Conservation (phyloP, 1,139 yeast species). For the Hyphopichia buzzinii region DNA sequence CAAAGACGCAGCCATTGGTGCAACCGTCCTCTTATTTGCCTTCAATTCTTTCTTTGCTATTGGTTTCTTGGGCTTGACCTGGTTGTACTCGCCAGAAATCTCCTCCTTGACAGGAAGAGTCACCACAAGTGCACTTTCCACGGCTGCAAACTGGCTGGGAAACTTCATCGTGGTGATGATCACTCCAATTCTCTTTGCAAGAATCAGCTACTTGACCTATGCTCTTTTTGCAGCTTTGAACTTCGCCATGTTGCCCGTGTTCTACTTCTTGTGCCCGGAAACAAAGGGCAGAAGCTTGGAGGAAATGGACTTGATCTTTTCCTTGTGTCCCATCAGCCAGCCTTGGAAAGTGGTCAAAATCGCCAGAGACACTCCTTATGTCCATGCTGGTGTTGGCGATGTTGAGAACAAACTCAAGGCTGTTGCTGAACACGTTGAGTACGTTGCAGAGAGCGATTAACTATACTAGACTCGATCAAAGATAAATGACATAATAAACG, state of each 20-base stretch:
- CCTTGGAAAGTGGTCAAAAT: slow-evolving; percentile 41
- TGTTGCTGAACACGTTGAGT: neutral
- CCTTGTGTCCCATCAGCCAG: slow-evolving; percentile 30
- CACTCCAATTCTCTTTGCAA: slow-evolving; percentile 30
- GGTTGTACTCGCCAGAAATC: slow-evolving; percentile 51
- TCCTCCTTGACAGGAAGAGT: slow-evolving; percentile 21
- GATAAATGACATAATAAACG: too few relatives aligned
- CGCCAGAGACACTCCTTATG: slow-evolving; percentile 30
- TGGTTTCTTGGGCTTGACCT: slow-evolving; percentile 31
- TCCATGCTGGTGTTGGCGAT: slow-evolving; percentile 18
- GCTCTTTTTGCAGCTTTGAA: slow-evolving; percentile 41
- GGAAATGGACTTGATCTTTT: slow-evolving; percentile 60
- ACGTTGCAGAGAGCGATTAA: too few relatives aligned
- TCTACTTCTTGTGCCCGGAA: slow-evolving; percentile 58
- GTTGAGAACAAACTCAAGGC: neutral
- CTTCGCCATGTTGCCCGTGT: slow-evolving; percentile 49
- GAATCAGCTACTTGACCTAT: slow-evolving; percentile 33
- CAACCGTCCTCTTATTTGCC: slow-evolving; percentile 45
- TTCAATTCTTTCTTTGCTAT: slow-evolving; percentile 29
- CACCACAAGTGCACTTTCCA: slow-evolving; percentile 27
- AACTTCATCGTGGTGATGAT: slow-evolving; percentile 33
- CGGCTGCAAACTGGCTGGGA: slow-evolving; percentile 37
- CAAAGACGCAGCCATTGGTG: slow-evolving; percentile 23
- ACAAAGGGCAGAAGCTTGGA: slow-evolving; percentile 60
- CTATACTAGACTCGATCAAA: too few relatives aligned